These are phyloP conservation scores for Salvia hispanica DNA, from an alignment of 257 asterid species.

Conservation along the genomic window DNA sequence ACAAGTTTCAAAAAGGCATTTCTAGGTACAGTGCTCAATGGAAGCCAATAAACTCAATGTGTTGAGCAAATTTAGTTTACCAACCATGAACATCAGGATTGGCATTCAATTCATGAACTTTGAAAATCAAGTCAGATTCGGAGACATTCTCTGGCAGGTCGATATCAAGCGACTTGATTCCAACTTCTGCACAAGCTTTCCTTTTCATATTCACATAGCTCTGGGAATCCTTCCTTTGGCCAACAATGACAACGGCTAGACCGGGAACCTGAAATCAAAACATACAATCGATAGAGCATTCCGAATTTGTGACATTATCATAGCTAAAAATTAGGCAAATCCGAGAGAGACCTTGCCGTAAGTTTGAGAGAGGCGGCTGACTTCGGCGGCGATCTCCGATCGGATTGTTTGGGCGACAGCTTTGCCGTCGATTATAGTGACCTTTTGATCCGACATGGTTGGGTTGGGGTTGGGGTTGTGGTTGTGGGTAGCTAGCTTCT, in stretches of 20 bases:
- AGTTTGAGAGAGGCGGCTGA: slow-evolving; percentile 58
- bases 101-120: slow-evolving; percentile 79
- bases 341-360: slow-evolving; percentile 61
- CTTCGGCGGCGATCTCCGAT: slow-evolving; percentile 66
- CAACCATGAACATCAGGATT: slow-evolving; percentile 89
- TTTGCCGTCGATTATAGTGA: slow-evolving; percentile 81
- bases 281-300: slow-evolving; percentile 4
- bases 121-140: slow-evolving; percentile 70
- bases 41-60: slow-evolving; percentile 7
- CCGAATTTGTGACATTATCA: neutral
- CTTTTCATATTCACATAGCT: slow-evolving; percentile 94
- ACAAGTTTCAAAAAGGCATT: neutral
- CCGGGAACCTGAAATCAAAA: slow-evolving; percentile 79
- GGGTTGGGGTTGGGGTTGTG: no score
- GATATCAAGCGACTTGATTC: slow-evolving; percentile 75
- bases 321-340: neutral
- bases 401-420: slow-evolving; percentile 73
- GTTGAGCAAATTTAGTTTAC: slow-evolving; percentile 33
- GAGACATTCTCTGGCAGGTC: slow-evolving; percentile 85
- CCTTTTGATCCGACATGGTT: slow-evolving; percentile 68
- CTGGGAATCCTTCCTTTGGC: slow-evolving; percentile 87
- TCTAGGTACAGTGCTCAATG: neutral
- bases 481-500: no score
- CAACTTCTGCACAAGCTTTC: slow-evolving; percentile 92
- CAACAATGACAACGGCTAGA: slow-evolving; percentile 92